These are phyloP conservation scores for Mycena latifolia DNA, from an alignment of 768 basidiomycete genomes.

Conservation along the genomic window DNA sequence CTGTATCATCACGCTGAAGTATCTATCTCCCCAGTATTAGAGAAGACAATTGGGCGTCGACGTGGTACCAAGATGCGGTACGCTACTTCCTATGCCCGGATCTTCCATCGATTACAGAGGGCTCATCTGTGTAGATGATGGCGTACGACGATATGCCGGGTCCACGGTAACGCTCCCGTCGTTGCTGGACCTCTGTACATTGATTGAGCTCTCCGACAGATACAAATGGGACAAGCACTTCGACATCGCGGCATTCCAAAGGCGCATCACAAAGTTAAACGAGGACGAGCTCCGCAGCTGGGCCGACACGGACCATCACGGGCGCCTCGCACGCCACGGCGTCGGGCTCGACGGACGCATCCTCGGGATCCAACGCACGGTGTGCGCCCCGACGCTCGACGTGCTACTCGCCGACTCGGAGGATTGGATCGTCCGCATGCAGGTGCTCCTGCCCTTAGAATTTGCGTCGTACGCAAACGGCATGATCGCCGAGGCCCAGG, in stretches of 20 bases:
- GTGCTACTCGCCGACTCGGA: no score
- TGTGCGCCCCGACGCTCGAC: background rate
- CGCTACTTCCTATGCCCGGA: no score
- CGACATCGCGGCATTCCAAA: background rate
- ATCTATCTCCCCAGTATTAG: background rate
- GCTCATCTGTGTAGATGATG: no score
- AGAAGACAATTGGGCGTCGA: constrained; percentile 10
- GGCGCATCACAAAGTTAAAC: background rate
- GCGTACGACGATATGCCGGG: background rate
- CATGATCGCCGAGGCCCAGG: constrained; percentile 7
- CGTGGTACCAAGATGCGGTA: constrained; percentile 2
- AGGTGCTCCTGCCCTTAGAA: constrained; percentile 13
- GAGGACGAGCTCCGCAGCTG: background rate
- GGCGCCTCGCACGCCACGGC: no score
- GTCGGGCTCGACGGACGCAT: no score
- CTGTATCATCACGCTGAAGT: background rate
- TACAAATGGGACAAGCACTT: constrained; percentile 21
- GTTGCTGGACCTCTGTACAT: no score
- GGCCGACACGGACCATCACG: background rate
- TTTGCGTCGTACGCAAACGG: constrained; percentile 23
- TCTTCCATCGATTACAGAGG: no score
- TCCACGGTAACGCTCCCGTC: background rate
- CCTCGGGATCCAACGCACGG: background rate
- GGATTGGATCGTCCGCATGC: no score
- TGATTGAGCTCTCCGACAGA: background rate